Evolutionary conservation across 805 yeast genomes (phyloP).

Genomic region (Cyberlindnera maritima): DNA sequence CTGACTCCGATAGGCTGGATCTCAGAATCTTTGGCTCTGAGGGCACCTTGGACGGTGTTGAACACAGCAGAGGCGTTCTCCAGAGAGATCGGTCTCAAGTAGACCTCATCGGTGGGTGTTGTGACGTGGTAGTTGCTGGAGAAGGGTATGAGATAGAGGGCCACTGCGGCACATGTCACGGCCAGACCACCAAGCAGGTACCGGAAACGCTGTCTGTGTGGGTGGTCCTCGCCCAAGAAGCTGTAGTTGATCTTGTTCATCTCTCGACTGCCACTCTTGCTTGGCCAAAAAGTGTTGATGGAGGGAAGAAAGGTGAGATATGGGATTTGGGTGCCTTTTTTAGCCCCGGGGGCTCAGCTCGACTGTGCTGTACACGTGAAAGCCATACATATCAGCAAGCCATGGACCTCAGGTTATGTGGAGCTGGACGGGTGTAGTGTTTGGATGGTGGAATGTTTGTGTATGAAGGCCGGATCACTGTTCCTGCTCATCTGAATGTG

Average conservation of each 20-base stretch:
- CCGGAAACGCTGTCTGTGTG: background rate
- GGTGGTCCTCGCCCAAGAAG: slow-evolving; percentile 1
- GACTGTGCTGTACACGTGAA: no score
- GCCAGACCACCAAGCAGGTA: slow-evolving; percentile 2
- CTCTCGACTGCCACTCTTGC: background rate
- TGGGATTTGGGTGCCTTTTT: background rate
- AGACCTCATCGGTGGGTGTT: background rate
- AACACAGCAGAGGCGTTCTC: slow-evolving; percentile 54
- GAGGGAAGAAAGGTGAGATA: background rate
- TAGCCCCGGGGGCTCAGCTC: background rate
- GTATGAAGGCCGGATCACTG: no score
- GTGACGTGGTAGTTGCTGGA: background rate
- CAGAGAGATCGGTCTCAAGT: slow-evolving; percentile 30
- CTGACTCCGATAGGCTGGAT: slow-evolving; percentile 55
- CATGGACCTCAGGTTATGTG: no score
- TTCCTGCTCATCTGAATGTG: no score
- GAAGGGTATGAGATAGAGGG: background rate
- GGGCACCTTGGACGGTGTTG: slow-evolving; percentile 50
- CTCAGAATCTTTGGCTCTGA: slow-evolving; percentile 50
- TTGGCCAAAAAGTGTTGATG: background rate
- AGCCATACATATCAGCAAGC: no score
- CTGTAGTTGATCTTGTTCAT: slow-evolving; percentile 8
- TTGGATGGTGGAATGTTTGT: no score
- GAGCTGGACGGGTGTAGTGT: background rate
- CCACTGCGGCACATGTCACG: background rate